Evolutionary conservation across 805 yeast species (phyloP).

Genomic region (Nakazawaea ishiwadae): DNA sequence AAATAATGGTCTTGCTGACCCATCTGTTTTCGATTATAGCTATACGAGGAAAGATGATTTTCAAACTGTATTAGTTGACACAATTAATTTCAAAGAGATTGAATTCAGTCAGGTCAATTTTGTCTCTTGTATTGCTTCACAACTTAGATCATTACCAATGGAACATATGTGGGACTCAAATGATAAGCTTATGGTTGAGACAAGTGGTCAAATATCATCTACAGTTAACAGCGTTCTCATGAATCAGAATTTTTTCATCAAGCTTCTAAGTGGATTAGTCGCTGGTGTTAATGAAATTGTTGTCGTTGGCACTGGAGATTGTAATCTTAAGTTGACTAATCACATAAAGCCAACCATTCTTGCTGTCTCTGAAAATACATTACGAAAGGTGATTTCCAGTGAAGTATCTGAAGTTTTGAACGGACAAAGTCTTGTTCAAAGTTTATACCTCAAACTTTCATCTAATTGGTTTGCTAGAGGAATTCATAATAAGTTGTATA

Average conservation of each 20-base stretch:
- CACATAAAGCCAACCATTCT: slow-evolving; percentile 28
- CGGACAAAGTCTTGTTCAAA: slow-evolving; percentile 16
- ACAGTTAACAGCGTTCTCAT: neutral
- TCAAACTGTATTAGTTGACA: slow-evolving; percentile 21
- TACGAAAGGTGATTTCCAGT: slow-evolving; percentile 20
- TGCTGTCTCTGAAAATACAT: slow-evolving; percentile 21
- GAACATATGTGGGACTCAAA: slow-evolving; percentile 21
- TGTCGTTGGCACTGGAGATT: slow-evolving; percentile 17
- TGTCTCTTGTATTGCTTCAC: slow-evolving; percentile 30
- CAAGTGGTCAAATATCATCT: neutral
- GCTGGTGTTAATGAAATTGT: slow-evolving; percentile 25
- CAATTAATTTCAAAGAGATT: slow-evolving; percentile 18
- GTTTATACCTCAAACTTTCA: slow-evolving; percentile 29
- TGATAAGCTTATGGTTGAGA: slow-evolving; percentile 21
- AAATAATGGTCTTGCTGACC: neutral
- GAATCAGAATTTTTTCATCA: slow-evolving; percentile 28
- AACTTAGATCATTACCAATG: slow-evolving; percentile 26
- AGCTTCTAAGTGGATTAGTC: slow-evolving; percentile 35
- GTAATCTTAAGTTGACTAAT: slow-evolving; percentile 12
- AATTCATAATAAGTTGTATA: slow-evolving; percentile 35
- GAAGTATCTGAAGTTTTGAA: slow-evolving; percentile 13
- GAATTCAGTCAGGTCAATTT: slow-evolving; percentile 28
- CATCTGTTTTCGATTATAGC: slow-evolving; percentile 7
- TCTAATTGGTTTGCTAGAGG: slow-evolving; percentile 44
- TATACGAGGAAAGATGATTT: slow-evolving; percentile 20